A percentile compares a stretch with the other conserved stretches of the same genome.
These are phyloP conservation scores for Trichoderma gamsii DNA, from an alignment of 495 filamentous ascomycete genomes.

Conservation along the genomic window DNA sequence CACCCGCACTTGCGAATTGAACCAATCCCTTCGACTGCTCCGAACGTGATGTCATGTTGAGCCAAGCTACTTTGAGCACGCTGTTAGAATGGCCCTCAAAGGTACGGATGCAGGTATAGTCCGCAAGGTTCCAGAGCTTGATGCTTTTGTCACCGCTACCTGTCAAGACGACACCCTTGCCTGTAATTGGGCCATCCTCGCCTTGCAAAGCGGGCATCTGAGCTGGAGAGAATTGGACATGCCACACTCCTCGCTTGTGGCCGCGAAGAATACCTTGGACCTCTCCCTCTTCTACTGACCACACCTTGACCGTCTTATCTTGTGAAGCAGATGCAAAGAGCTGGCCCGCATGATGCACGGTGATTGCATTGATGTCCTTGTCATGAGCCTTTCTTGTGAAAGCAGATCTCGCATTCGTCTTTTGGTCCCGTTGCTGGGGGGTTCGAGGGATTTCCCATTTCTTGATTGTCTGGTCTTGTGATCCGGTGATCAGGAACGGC, in stretches of 20 bases:
- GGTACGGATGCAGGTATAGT: constrained; percentile 88
- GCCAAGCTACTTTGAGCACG: constrained; percentile 88
- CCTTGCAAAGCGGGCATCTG: constrained; percentile 66
- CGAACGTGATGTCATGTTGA: constrained; percentile 53
- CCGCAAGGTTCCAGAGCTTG: constrained; percentile 87
- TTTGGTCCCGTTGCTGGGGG: constrained; percentile 31
- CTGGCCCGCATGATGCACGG: constrained; percentile 59
- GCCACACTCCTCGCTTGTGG: constrained; percentile 92
- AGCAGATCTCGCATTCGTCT: constrained; percentile 45
- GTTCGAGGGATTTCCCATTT: constrained; percentile 65
- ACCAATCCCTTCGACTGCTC: constrained; percentile 44
- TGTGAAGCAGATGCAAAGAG: constrained; percentile 94
- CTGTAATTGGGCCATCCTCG: constrained; percentile 56
- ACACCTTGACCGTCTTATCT: constrained; percentile 94
- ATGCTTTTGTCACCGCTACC: constrained; percentile 93
- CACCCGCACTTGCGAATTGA: constrained; percentile 79
- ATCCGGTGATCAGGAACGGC: constrained; percentile 78
- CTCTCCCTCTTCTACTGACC: constrained; percentile 82
- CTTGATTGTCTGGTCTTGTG: constrained; percentile 91
- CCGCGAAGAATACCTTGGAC: constrained; percentile 82
- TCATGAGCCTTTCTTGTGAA: constrained; percentile 94
- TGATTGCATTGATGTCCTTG: constrained; percentile 96
- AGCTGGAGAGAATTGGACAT: constrained; percentile 77
- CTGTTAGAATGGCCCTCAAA: constrained; percentile 96
- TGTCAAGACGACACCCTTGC: constrained; percentile 73